A percentile compares a stretch with the other conserved stretches of the same genome.
These are phyloP conservation scores for Sugiyamaella boreocaroliniensis DNA, from an alignment of 805 yeast genomes.

Conservation along the genomic window DNA sequence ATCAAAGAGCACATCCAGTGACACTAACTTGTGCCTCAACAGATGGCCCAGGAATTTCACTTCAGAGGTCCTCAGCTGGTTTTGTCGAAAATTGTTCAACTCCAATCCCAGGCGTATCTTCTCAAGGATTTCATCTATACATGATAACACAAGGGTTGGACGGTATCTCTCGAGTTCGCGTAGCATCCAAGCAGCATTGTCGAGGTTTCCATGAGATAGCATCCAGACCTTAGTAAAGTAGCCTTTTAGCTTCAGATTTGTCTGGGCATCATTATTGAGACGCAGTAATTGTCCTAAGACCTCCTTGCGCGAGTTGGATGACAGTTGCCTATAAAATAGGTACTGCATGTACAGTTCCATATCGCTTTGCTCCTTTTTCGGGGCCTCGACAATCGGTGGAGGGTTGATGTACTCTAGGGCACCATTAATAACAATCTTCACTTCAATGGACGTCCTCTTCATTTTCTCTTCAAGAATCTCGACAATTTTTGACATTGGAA, in stretches of 20 bases:
- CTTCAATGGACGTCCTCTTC: constrained; percentile 46
- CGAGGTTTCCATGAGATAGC: constrained; percentile 51
- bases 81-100: constrained; percentile 48
- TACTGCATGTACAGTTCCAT: constrained; percentile 40
- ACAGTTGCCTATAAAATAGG: constrained; percentile 48
- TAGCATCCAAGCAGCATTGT: constrained; percentile 44
- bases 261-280: too few species aligned
- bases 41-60: constrained; percentile 55
- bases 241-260: too few species aligned
- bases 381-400: constrained; percentile 22
- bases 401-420: constrained; percentile 31
- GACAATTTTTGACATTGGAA: constrained; percentile 58
- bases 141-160: constrained; percentile 37
- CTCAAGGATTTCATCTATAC: constrained; percentile 61
- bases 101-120: constrained; percentile 62
- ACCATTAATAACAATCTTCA: constrained; percentile 52
- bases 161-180: constrained; percentile 31
- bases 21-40: constrained; percentile 42
- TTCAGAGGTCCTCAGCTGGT: constrained; percentile 56
- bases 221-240: constrained; percentile 53
- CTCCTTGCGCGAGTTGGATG: constrained; percentile 29
- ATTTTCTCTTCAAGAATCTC: constrained; percentile 45
- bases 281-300: constrained; percentile 33
- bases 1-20: constrained; percentile 42
- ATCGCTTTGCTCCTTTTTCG: constrained; percentile 20